Conservation (phyloP, 352 stramenopile species). For the Globisporangium paddicum region DNA sequence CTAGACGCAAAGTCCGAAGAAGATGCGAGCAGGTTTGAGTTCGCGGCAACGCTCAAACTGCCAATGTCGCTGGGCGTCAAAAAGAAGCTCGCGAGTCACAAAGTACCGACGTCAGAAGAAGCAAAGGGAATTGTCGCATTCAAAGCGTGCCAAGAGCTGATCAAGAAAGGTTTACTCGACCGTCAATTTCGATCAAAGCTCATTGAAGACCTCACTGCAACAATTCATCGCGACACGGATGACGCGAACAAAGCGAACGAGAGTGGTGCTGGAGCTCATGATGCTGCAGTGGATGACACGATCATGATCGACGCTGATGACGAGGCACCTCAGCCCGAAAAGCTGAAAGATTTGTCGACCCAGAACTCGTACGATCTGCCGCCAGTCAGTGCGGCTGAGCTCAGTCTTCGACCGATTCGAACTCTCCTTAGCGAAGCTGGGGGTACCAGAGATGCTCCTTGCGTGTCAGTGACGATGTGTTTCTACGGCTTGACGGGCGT, state of each 20-base stretch:
- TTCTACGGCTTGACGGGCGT: slow-evolving; percentile 73
- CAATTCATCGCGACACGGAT: slow-evolving; percentile 27
- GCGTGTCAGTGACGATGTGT: slow-evolving; percentile 54
- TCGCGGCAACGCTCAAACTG: slow-evolving; percentile 57
- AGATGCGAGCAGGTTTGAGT: slow-evolving; percentile 39
- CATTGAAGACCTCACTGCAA: slow-evolving; percentile 39
- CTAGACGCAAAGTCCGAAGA: slow-evolving; percentile 17
- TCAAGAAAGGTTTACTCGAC: slow-evolving; percentile 68
- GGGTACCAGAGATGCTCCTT: neutral
- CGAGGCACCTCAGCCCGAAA: neutral
- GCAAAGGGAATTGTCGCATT: slow-evolving; percentile 83
- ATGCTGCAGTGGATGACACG: slow-evolving; percentile 21
- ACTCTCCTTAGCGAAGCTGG: slow-evolving; percentile 26
- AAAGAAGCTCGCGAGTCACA: slow-evolving; percentile 57
- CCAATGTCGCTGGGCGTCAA: slow-evolving; percentile 55
- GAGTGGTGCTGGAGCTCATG: neutral
- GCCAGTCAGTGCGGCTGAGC: slow-evolving; percentile 62
- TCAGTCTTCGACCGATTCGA: slow-evolving; percentile 64
- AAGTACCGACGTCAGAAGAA: slow-evolving; percentile 50
- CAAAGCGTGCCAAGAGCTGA: slow-evolving; percentile 67
- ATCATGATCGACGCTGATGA: slow-evolving; percentile 24
- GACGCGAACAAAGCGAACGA: neutral
- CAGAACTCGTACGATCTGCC: slow-evolving; percentile 85
- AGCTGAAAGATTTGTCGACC: slow-evolving; percentile 65
- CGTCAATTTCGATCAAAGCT: slow-evolving; percentile 68